Base-by-base conservation (phyloP, 192 early-diverging fungal genomes). In the Funneliformis mosseae region DNA sequence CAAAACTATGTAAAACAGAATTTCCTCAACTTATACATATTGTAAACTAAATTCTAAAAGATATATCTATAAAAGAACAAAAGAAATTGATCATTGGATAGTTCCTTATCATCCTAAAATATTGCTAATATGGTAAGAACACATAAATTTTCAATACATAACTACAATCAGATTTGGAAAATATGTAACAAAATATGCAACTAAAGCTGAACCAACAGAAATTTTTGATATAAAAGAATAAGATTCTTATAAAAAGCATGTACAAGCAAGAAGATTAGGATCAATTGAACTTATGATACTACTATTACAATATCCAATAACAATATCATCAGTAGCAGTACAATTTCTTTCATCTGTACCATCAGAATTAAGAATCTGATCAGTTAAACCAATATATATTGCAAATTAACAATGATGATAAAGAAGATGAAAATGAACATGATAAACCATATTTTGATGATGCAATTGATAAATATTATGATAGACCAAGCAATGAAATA, bases 401-500 rank as follows among this genome's bases (percentile, higher is more conserved):
- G 39, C 25, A 27, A 33, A 11, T n/a, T n/a, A n/a, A n/a, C n/a
- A n/a, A n/a, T n/a, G n/a, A n/a, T n/a, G n/a, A n/a, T n/a, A n/a
- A n/a, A n/a, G n/a, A n/a, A n/a, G n/a, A n/a, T n/a, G n/a, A 68
- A 68, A 16, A 68, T 3, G 33, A 68, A 33, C 11, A 68, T 39
- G 18, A 25, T 39, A 10, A 12, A 21, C 66, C 38, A 27, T 63
- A 38, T 42, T 66, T 21, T 21, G 28, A 28, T 59, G 59, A 55
- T 27, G 61, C 45, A 14, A 74, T 74, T 50, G 72, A 74, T 6
- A 50, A 74, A 74, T 74, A 74, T 74, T 78, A 48, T 18, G 10
- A 55, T 38, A 23, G 62, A 18, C 76, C 63, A 16, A 6, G 7
- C 25, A 14, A 64, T 27, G 3, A 27, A 14, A 38, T 28, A 10